These are phyloP conservation scores for Meyerozyma smithsonii DNA, from an alignment of 1,139 yeast genomes.

Conservation along the genomic window DNA sequence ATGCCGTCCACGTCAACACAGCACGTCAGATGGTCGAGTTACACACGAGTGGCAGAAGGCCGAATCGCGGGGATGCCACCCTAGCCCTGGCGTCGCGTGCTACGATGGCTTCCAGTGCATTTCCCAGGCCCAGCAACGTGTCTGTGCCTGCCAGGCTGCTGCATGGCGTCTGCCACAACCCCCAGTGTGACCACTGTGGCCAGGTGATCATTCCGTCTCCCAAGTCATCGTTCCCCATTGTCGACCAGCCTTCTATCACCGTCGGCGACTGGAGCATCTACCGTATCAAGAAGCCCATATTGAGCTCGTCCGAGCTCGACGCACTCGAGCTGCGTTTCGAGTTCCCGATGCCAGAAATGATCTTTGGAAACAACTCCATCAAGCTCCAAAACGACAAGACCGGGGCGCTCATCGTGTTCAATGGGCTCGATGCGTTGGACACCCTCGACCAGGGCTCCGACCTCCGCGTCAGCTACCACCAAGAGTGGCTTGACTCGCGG, in stretches of 20 bases:
- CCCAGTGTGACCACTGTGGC: conserved; percentile 64
- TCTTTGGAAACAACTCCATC: conserved; percentile 85
- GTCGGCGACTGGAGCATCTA: conserved; percentile 72
- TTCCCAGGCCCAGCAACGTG: conserved; percentile 10
- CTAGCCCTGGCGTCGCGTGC: conserved; percentile 7
- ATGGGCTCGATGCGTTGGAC: conserved; percentile 77
- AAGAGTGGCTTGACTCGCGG: conserved; percentile 77
- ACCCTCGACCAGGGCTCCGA: conserved; percentile 44
- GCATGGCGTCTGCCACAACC: conserved; percentile 38
- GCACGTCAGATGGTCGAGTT: conserved; percentile 60
- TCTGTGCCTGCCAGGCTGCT: conserved; percentile 32
- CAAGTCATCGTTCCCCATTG: conserved; percentile 53
- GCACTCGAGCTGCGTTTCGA: conserved; percentile 52
- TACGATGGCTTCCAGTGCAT: conserved; percentile 7
- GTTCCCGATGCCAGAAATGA: conserved; percentile 95
- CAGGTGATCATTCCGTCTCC: conserved; percentile 72
- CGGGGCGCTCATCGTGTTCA: conserved; percentile 55
- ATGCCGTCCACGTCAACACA: conserved; percentile 52
- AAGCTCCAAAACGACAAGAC: conserved; percentile 37
- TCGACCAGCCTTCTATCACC: conserved; percentile 61
- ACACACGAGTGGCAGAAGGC: conserved; percentile 36
- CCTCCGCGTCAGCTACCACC: conserved; percentile 74
- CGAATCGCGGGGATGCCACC: conserved; percentile 12
- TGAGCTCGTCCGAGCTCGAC: conserved; percentile 72
- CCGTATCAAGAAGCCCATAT: conserved; percentile 72